Percentiles rank a stretch among this genome's conserved stretches.
Evolutionary conservation across 2,329 filamentous ascomycete genomes (phyloP).

Genomic region (Cordyceps farinosa): DNA sequence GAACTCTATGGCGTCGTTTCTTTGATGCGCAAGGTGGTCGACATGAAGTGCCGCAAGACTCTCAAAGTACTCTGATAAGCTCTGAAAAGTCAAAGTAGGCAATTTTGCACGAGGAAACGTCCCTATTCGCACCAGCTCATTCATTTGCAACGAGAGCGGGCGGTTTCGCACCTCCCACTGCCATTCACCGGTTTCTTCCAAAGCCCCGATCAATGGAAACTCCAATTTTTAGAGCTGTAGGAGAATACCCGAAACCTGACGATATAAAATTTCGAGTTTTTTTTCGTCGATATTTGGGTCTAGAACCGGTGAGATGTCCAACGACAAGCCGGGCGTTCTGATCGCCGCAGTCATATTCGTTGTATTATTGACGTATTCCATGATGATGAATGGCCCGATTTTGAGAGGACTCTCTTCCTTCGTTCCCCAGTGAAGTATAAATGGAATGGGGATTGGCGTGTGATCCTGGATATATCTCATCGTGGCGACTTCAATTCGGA

Average conservation of each 20-base stretch:
- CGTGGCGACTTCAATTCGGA: conserved; percentile 17
- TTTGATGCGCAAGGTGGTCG: too few relatives aligned
- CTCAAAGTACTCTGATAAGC: too few relatives aligned
- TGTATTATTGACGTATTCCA: conserved; percentile 19
- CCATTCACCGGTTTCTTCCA: background rate
- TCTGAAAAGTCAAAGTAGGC: too few relatives aligned
- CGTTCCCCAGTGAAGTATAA: conserved; percentile 20
- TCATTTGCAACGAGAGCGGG: too few relatives aligned
- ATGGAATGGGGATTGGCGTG: conserved; percentile 18
- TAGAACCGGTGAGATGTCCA: background rate
- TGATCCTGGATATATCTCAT: conserved; percentile 19
- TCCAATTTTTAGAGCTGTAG: conserved; percentile 1
- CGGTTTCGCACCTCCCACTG: too few relatives aligned
- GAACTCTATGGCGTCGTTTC: too few relatives aligned
- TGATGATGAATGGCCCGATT: conserved; percentile 19
- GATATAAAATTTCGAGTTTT: background rate
- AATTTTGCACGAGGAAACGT: too few relatives aligned
- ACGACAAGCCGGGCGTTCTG: conserved; percentile 8
- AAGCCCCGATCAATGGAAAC: background rate
- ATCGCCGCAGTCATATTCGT: conserved; percentile 8
- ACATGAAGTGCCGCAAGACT: too few relatives aligned
- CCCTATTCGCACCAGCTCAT: too few relatives aligned
- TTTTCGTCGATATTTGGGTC: background rate
- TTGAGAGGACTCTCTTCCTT: conserved; percentile 19
- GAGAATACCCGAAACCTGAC: background rate